phyloP scores from a whole-genome alignment of 2,329 filamentous ascomycete genomes.

The Microdochium bolleyi region DNA sequence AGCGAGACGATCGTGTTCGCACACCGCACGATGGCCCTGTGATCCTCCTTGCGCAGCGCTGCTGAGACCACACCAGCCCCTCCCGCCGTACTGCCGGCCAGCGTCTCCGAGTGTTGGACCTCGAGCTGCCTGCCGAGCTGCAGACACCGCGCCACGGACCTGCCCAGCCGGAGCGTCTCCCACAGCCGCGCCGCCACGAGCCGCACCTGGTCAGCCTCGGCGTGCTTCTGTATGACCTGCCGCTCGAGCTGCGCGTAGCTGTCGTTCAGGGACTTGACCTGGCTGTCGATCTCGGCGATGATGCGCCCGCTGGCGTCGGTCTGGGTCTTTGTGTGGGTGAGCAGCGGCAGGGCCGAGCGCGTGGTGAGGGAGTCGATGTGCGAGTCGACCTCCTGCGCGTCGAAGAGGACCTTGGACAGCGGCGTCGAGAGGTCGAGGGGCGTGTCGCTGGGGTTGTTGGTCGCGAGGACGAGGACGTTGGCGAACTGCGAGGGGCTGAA shows the following conservation, averaged over 20 bases:
- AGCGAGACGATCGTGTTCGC: constrained; percentile 72
- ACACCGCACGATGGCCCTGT: constrained; percentile 73
- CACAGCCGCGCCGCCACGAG: constrained; percentile 71
- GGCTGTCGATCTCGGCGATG: constrained; percentile 67
- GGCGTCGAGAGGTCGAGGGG: constrained; percentile 91
- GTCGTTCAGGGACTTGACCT: constrained; percentile 72
- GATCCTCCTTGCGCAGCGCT: constrained; percentile 55
- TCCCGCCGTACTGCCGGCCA: constrained; percentile 32
- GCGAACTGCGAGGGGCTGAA: constrained; percentile 81
- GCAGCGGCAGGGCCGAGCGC: constrained; percentile 70
- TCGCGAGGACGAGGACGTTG: constrained; percentile 79
- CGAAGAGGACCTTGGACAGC: constrained; percentile 87
- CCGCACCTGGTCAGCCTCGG: constrained; percentile 75
- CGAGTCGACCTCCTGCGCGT: constrained; percentile 93
- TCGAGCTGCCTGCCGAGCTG: constrained; percentile 81
- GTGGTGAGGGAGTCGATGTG: constrained; percentile 89
- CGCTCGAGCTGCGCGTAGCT: constrained; percentile 80
- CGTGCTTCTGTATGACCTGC: constrained; percentile 80
- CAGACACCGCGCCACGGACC: constrained; percentile 70
- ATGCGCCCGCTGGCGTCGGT: constrained; percentile 65
- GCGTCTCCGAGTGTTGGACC: constrained; percentile 64
- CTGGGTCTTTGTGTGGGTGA: constrained; percentile 70
- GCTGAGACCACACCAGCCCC: constrained; percentile 2
- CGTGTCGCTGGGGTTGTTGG: constrained; percentile 86
- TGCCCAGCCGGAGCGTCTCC: constrained; percentile 68